Evolutionary conservation across 805 yeast species (phyloP), one percentile per base, ranked within the genome.

Genomic region (Ogataea henricii): DNA sequence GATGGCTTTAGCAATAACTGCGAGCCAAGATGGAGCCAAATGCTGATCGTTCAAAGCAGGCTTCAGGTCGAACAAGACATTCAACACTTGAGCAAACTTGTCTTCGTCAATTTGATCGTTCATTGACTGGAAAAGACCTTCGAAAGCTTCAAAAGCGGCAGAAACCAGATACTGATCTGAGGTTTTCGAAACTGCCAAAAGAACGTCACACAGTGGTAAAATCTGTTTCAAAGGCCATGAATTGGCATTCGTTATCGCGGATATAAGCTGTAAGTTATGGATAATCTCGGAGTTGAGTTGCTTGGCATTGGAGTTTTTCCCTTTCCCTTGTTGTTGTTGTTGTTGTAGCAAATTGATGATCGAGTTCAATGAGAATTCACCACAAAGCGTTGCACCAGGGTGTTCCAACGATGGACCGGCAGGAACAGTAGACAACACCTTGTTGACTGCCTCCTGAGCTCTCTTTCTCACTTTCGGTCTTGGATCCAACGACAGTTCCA

Each of bases 381-480:
- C 87, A 54, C 89, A 82, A 41, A 81, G 61, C 1, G 72, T 64
- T n/a, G 90, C 74, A 6, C 89, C 96, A 33, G 88, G 85, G 63
- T 92, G 97, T 34, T 81, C 85, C 4, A 83, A 76, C 12, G 83
- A 75, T 7, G 96, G 92, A 9, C 90, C 87, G 0, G 86, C 76
- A 9, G 96, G 95, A 2, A 87, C 85, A 52, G 77, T 77, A 2
- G 69, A 55, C 51, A 94, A 70, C 25, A 94, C 71, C 3, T 73
- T 76, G 41, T 76, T 69, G n/a, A 94, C 76, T 1, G 97, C 87
- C 48, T 94, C 99, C 59, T 84, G 86, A 1, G 98, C 96, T 72
- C 97, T 85, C 78, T 87, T 89, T 66, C 99, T 82, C 10, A 94
- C 96, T 60, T 94, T 94, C 30, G 99, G 99, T 63, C 98, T 81